Conservation (phyloP, 164 flowering plant genomes). For the Liquidambar formosana region DNA sequence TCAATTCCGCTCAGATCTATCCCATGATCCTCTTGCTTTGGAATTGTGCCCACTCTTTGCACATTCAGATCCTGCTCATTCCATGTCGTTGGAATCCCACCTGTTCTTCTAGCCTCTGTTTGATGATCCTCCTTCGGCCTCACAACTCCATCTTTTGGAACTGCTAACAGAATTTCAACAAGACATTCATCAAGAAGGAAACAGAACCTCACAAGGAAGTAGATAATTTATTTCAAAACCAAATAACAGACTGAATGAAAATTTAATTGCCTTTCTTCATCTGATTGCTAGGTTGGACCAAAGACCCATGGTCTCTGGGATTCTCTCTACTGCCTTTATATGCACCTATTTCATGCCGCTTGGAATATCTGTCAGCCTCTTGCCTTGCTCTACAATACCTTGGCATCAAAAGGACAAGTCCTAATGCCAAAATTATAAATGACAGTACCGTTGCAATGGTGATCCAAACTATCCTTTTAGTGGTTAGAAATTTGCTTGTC, state of each 20-base stretch:
- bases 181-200: neutral
- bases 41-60: constrained; percentile 20
- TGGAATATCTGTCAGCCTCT: constrained; percentile 28
- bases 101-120: constrained; percentile 23
- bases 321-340: constrained; percentile 38
- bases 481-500: constrained; percentile 25
- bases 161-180: constrained; percentile 27
- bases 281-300: constrained; percentile 29
- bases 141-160: constrained; percentile 30
- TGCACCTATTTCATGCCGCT: constrained; percentile 44
- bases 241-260: neutral
- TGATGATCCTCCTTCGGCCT: constrained; percentile 35
- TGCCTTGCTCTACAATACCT: constrained; percentile 33
- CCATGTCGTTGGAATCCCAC: constrained; percentile 29
- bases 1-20: constrained; percentile 43
- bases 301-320: constrained; percentile 28
- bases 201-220: neutral
- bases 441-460: constrained; percentile 44
- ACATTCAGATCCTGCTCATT: constrained; percentile 27
- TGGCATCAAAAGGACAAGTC: constrained; percentile 39
- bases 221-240: neutral
- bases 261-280: constrained; percentile 42
- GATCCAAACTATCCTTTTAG: constrained; percentile 51
- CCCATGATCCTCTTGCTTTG: constrained; percentile 28
- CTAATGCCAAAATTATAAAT: constrained; percentile 41